Percentiles rank a stretch among this genome's conserved stretches.
These are phyloP conservation scores for Ustilago crameri DNA, from an alignment of 1,284 basidiomycete genomes.

Conservation along the genomic window DNA sequence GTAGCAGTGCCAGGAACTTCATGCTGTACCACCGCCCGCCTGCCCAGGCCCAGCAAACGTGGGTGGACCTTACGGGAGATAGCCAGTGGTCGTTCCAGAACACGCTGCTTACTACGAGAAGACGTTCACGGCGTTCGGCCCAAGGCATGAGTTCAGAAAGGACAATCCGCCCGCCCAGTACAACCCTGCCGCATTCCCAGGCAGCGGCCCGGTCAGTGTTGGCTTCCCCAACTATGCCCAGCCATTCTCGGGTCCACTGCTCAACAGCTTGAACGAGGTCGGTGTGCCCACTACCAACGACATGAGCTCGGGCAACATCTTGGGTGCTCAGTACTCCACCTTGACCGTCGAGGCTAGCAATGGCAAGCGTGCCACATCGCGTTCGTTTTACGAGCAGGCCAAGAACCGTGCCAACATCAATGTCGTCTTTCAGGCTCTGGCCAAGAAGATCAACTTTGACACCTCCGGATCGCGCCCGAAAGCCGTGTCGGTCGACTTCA, in stretches of 20 bases:
- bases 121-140: slow-evolving; percentile 43
- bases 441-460: slow-evolving; percentile 65
- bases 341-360: slow-evolving; percentile 36
- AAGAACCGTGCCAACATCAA: slow-evolving; percentile 55
- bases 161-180: slow-evolving; percentile 46
- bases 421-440: slow-evolving; percentile 55
- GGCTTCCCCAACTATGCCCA: slow-evolving; percentile 55
- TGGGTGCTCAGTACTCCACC: slow-evolving; percentile 63
- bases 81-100: slow-evolving; percentile 44
- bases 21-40: slow-evolving; percentile 56
- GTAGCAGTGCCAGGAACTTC: slow-evolving; percentile 49
- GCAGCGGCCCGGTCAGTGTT: slow-evolving; percentile 38
- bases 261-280: slow-evolving; percentile 43
- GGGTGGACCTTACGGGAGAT: slow-evolving; percentile 52
- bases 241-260: slow-evolving; percentile 47
- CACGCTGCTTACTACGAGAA: slow-evolving; percentile 47
- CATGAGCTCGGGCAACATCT: slow-evolving; percentile 58
- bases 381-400: slow-evolving; percentile 47
- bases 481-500: slow-evolving; percentile 49
- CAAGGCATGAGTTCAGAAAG: slow-evolving; percentile 27
- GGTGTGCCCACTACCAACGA: slow-evolving; percentile 49
- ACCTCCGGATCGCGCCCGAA: slow-evolving; percentile 66
- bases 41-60: slow-evolving; percentile 32
- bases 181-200: slow-evolving; percentile 42
- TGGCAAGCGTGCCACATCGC: slow-evolving; percentile 47